Evolutionary conservation across 78 protist genomes (phyloP).

Genomic region (Carpediemonas membranifera): DNA sequence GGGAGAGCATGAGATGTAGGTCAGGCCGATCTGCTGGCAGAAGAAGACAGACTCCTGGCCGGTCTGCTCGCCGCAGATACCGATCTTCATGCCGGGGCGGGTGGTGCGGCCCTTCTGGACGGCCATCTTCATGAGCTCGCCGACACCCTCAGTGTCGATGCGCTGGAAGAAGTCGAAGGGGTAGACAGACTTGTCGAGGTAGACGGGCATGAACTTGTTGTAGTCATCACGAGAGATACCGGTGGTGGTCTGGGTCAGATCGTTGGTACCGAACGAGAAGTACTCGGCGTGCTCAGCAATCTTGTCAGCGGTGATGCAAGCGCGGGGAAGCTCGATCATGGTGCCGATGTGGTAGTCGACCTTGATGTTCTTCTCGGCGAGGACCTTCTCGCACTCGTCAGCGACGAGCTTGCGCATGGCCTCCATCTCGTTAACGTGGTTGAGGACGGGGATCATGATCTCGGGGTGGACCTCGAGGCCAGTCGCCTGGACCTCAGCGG

Average conservation of each 20-base stretch:
- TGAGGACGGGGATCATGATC: conserved; percentile 41
- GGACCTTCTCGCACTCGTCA: conserved; percentile 12
- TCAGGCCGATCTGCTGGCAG: conserved; percentile 44
- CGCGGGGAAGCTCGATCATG: conserved; percentile 66
- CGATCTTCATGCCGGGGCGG: conserved; percentile 20
- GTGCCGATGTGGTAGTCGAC: conserved; percentile 37
- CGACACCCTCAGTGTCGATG: conserved; percentile 62
- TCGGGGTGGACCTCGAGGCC: conserved; percentile 27
- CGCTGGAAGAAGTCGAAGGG: conserved; percentile 49
- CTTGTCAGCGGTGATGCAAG: conserved; percentile 31
- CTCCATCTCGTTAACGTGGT: conserved; percentile 40
- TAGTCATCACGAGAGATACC: conserved; percentile 67
- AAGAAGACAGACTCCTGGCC: conserved; percentile 48
- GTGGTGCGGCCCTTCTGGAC: conserved; percentile 30
- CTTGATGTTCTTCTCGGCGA: conserved; percentile 4
- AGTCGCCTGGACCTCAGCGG: conserved; percentile 3
- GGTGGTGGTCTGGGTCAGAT: conserved; percentile 64
- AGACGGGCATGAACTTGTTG: conserved; percentile 36
- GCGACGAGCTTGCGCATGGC: conserved; percentile 5
- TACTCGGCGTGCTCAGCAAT: conserved; percentile 39
- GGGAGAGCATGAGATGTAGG: conserved; percentile 59
- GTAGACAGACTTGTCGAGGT: conserved; percentile 33
- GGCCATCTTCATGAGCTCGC: conserved; percentile 41
- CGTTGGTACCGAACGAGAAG: conserved; percentile 73
- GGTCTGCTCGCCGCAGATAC: conserved; percentile 64